phyloP scores from a whole-genome alignment of 495 filamentous ascomycete species.

The Xylaria grammica region DNA sequence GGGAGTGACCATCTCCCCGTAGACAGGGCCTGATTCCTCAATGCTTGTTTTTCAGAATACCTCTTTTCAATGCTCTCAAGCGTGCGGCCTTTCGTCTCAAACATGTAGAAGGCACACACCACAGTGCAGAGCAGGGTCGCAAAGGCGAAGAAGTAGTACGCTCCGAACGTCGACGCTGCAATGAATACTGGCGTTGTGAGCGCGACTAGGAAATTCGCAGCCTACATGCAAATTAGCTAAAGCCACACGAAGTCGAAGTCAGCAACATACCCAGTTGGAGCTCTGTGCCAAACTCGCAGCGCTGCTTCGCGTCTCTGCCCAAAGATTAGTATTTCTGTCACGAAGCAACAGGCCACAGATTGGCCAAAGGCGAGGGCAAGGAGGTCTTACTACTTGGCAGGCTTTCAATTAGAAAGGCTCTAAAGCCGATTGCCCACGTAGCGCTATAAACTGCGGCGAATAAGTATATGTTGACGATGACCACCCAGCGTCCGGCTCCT shows the following conservation, averaged over 20 bases:
- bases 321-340: neutral
- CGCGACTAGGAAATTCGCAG: constrained; percentile 64
- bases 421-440: constrained; percentile 59
- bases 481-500: constrained; percentile 59
- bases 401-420: constrained; percentile 60
- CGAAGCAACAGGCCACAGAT: neutral
- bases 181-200: constrained; percentile 67
- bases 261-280: constrained; percentile 51
- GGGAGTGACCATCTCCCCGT: neutral
- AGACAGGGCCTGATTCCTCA: neutral
- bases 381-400: constrained; percentile 44
- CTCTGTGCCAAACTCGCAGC: constrained; percentile 55
- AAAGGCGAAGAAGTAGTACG: constrained; percentile 66
- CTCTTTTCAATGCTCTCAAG: constrained; percentile 60
- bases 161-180: constrained; percentile 57
- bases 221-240: constrained; percentile 12
- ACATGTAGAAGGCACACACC: constrained; percentile 59
- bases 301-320: constrained; percentile 49
- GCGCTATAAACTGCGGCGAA: constrained; percentile 37
- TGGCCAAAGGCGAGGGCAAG: neutral
- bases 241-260: too few species aligned
- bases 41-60: neutral
- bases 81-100: constrained; percentile 61
- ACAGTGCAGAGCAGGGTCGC: constrained; percentile 50
- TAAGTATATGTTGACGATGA: constrained; percentile 55